These are phyloP conservation scores for Podospora pseudocomata DNA, from an alignment of 495 filamentous ascomycete species.

Conservation along the genomic window DNA sequence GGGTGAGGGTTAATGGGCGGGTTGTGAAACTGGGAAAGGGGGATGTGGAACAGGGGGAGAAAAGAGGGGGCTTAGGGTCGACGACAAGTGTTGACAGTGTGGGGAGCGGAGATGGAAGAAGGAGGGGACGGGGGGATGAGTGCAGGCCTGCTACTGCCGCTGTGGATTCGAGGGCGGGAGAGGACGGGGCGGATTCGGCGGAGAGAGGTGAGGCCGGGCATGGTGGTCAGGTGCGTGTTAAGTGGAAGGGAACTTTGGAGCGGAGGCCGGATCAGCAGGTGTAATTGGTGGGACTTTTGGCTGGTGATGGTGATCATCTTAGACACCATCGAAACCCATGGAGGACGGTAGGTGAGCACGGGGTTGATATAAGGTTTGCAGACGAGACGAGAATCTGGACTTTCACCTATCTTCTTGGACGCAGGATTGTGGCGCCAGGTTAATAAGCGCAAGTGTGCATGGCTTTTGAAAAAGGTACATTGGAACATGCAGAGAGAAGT, in stretches of 20 bases:
- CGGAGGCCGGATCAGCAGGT: neutral
- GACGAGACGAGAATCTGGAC: neutral
- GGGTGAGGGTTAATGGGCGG: constrained; percentile 38
- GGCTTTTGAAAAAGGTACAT: neutral
- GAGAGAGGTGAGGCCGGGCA: constrained; percentile 9
- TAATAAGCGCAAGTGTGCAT: neutral
- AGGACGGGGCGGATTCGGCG: constrained; percentile 5
- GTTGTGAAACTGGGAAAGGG: neutral
- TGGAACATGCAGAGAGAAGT: neutral
- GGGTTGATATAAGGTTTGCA: neutral
- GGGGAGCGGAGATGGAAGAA: neutral
- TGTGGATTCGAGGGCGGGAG: neutral
- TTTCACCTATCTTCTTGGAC: neutral
- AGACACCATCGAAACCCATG: neutral
- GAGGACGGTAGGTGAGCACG: neutral
- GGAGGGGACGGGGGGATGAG: constrained; percentile 4
- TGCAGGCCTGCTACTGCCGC: neutral
- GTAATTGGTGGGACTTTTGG: neutral
- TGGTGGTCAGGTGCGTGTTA: neutral
- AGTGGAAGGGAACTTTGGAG: neutral
- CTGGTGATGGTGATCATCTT: neutral
- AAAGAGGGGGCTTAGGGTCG: neutral
- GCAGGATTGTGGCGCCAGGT: neutral
- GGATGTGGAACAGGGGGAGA: neutral
- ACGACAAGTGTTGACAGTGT: neutral